These are phyloP conservation scores for Cladophialophora immunda DNA, from an alignment of 2,329 filamentous ascomycete genomes.

Conservation along the genomic window DNA sequence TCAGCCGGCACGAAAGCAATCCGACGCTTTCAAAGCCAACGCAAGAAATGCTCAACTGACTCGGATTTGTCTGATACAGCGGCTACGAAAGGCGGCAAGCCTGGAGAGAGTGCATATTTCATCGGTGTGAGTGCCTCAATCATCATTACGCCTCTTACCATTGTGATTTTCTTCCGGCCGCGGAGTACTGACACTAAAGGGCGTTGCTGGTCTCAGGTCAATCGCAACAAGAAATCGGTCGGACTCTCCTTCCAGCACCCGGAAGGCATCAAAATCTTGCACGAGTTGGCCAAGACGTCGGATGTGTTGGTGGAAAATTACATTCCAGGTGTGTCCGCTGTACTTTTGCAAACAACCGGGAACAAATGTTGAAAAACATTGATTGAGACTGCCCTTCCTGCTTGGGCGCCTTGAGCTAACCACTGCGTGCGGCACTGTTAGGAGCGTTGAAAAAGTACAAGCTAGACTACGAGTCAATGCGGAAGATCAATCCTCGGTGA, in stretches of 20 bases:
- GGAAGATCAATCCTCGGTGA: conserved; percentile 75
- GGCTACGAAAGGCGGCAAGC: conserved; percentile 44
- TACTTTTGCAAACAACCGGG: neutral
- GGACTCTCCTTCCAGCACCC: conserved; percentile 89
- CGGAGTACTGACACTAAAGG: neutral
- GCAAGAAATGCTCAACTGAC: neutral
- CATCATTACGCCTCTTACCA: neutral
- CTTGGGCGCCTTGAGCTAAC: neutral
- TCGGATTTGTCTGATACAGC: conserved; percentile 13
- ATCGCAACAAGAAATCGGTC: conserved; percentile 96
- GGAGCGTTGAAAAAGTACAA: conserved; percentile 78
- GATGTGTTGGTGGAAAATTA: conserved; percentile 98
- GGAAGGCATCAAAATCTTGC: conserved; percentile 84
- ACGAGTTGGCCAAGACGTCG: conserved; percentile 81
- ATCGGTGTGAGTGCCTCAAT: conserved; percentile 71
- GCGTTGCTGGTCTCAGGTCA: conserved; percentile 67
- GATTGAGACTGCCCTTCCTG: neutral
- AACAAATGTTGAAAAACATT: neutral
- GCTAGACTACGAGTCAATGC: conserved; percentile 85
- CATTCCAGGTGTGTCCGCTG: conserved; percentile 73
- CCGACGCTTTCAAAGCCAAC: neutral
- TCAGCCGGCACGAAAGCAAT: neutral
- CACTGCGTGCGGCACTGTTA: neutral
- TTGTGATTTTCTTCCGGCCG: neutral
- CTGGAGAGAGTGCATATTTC: conserved; percentile 95